These are phyloP conservation scores for Dryas drummondii DNA, from an alignment of 306 rosid species.

Conservation along the genomic window DNA sequence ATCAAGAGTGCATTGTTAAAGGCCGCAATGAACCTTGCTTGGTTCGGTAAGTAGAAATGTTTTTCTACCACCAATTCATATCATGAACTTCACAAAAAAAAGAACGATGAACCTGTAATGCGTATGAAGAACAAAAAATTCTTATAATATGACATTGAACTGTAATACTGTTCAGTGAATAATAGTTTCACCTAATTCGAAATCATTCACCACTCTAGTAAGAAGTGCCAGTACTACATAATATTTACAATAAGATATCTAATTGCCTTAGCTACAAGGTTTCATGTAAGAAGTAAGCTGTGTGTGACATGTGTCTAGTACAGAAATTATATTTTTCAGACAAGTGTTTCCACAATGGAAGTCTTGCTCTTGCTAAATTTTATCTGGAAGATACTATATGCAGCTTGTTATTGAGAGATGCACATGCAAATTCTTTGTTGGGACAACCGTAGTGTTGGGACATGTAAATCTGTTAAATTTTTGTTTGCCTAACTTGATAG, in stretches of 20 bases:
- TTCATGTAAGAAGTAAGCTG: not conserved
- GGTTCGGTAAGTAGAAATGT: constrained; percentile 55
- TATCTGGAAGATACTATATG: not conserved
- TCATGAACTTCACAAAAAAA: not conserved
- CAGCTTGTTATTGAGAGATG: not conserved
- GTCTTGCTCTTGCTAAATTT: not conserved
- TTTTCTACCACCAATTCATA: not conserved
- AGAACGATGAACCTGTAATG: not conserved
- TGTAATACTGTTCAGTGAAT: not conserved
- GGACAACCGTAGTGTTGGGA: not conserved
- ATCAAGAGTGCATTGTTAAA: constrained; percentile 67
- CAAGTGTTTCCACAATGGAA: not conserved
- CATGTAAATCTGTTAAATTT: not conserved
- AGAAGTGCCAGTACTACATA: not conserved
- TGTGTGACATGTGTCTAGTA: not conserved
- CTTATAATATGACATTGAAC: not conserved
- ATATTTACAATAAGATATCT: not conserved
- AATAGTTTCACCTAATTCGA: not conserved
- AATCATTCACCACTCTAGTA: not conserved
- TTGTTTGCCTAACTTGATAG: not conserved
- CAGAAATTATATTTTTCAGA: not conserved
- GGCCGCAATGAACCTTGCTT: constrained; percentile 96
- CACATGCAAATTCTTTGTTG: not conserved
- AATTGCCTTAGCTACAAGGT: not conserved
- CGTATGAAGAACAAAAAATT: not conserved